Evolutionary conservation across 148 eudicot species (phyloP), one percentile per base, ranked within the genome.

Genomic region (Vaccinium darrowii): DNA sequence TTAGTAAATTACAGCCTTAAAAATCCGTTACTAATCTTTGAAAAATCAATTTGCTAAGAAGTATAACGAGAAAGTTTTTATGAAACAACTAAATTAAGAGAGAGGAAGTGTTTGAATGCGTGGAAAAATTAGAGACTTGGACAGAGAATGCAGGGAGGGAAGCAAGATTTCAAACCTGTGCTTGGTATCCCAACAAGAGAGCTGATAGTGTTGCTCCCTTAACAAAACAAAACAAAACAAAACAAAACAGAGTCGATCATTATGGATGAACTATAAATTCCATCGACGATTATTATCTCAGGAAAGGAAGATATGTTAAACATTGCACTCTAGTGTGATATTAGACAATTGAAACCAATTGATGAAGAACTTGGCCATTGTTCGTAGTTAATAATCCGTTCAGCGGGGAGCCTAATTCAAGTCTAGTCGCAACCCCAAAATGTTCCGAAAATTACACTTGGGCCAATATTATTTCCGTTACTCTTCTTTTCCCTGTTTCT

Each of bases 161-260:
- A 19, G n/a, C 8, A 72, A 36, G 74, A 67, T 67, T 27, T 25
- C 36, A 27, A 14, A 67, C 74, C 74, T 67, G 74, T 27, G 74
- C 74, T 67, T 67, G 74, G 39, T 67, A 67, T 27, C 74, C 74
- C 74, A 67, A 12, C 74, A 67, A 25, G 4, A 67, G 74, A 11
- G 74, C 74, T 27, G 74, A 67, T 23, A 67, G 74, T 11, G 74
- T 67, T 67, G 74, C 74, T 23, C 74, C 74, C 74, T 67, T 25
- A 11, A 67, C 74, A 67, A 1, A 67, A 67, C 13, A 65, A 21
- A 65, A 65, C 33, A 23, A 65, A 67, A 67, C 13, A 65, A 21
- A 67, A 67, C 13, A 65, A 21, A 65, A 23, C 15, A 23, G 39
- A 27, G 14, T 23, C 16, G 16, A 11, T 67, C 74, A 25, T 67